Conservation (phyloP, 78 protist species). For the Trichosphaerium sp. region DNA sequence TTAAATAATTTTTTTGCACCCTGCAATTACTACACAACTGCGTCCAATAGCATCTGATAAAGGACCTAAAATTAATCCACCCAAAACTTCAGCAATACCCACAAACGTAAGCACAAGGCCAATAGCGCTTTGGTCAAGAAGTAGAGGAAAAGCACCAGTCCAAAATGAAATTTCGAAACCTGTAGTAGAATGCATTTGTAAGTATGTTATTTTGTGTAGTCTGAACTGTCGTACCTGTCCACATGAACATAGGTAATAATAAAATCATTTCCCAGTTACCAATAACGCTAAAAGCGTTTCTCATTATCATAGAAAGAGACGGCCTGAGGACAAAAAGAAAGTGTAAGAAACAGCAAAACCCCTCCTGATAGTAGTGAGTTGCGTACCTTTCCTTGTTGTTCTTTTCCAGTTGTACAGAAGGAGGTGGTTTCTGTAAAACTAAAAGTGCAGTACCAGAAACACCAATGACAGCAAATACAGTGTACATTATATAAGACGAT, state of each 20-base stretch:
- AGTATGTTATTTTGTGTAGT: no score
- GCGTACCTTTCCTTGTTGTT: no score
- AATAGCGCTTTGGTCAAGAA: background rate
- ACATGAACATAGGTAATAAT: background rate
- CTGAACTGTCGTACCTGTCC: no score
- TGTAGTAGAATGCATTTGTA: no score
- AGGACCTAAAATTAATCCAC: background rate
- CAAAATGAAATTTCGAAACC: background rate
- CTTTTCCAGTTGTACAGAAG: background rate
- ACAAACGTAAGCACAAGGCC: background rate
- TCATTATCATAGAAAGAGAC: background rate
- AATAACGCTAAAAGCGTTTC: background rate
- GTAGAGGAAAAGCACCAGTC: background rate
- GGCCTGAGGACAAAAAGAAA: background rate
- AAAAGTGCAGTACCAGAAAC: background rate
- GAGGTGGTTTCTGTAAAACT: background rate
- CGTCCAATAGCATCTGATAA: constrained; percentile 4
- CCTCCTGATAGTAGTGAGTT: no score
- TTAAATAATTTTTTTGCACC: no score
- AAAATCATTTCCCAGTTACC: background rate
- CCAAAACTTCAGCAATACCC: background rate
- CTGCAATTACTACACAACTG: background rate
- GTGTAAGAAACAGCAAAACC: background rate
- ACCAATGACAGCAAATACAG: background rate
- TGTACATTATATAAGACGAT: background rate